Evolutionary conservation across 2,329 filamentous ascomycete genomes (phyloP).

Genomic region (Hypocreales sp.): DNA sequence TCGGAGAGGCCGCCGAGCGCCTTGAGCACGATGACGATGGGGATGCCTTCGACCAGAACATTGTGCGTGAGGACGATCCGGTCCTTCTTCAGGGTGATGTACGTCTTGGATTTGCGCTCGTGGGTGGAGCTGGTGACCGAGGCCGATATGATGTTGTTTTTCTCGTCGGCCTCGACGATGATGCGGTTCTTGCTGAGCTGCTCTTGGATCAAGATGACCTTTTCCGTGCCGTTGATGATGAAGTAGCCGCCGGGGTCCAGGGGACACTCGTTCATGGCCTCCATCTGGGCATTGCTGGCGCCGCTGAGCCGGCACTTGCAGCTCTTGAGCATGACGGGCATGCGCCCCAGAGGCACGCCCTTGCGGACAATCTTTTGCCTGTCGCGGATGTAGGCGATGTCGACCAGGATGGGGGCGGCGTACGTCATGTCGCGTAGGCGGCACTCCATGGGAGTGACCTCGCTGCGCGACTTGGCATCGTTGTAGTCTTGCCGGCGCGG

Average conservation of each 20-base stretch:
- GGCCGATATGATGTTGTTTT: conserved; percentile 86
- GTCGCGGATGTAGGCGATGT: conserved; percentile 79
- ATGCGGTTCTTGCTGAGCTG: conserved; percentile 98
- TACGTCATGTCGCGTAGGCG: conserved; percentile 96
- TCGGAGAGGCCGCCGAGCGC: conserved; percentile 89
- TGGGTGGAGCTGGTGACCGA: conserved; percentile 97
- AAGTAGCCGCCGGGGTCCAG: conserved; percentile 96
- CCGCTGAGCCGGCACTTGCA: conserved; percentile 78
- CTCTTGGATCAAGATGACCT: conserved; percentile 96
- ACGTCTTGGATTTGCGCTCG: conserved; percentile 95
- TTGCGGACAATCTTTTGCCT: conserved; percentile 59
- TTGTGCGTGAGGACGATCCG: conserved; percentile 84
- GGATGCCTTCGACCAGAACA: conserved; percentile 82
- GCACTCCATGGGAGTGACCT: conserved; percentile 91
- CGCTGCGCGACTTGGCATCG: conserved; percentile 51
- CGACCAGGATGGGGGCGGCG: conserved; percentile 82
- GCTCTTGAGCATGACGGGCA: conserved; percentile 95
- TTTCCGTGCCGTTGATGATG: conserved; percentile 93
- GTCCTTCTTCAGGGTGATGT: conserved; percentile 88
- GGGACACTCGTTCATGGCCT: conserved; percentile 84
- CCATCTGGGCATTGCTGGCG: conserved; percentile 79
- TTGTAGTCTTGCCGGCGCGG: conserved; percentile 69
- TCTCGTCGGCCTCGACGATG: conserved; percentile 84
- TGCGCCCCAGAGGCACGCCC: conserved; percentile 68
- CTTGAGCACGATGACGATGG: conserved; percentile 84